Evolutionary conservation across 148 eudicot genomes (phyloP), one percentile per base, ranked within the genome.

Genomic region (Heliamphora exappendiculata): DNA sequence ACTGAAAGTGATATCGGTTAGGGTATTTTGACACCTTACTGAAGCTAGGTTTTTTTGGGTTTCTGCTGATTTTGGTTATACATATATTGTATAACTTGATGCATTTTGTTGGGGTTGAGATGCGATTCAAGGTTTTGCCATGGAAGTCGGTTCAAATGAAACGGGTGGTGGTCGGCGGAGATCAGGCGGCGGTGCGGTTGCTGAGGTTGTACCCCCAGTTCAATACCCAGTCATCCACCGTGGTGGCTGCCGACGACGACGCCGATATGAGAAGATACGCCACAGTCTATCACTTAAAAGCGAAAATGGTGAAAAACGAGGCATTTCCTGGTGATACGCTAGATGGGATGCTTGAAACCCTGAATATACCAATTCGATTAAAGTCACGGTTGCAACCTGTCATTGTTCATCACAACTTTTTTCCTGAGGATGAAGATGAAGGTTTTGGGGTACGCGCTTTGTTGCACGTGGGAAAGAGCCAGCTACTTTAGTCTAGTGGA

Each of bases 171-270:
- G 41, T 1, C 11, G 70, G n/a, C 49, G 3, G 11, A 16, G 17
- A 65, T 65, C 69, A 65, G 45, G 28, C 44, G n/a, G 26, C 4
- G 28, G 70, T 69, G 53, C 82, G 90, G 82, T 82, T 84, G 82
- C 88, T 90, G 79, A 92, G 85, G 82, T 87, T 86, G 87, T 88
- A 87, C n/a, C 98, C 98, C 98, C 98, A 95, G 42, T 92, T 95
- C 3, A 82, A 75, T 66, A 85, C 83, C 98, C 98, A 95, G 67
- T 91, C 93, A 24, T 82, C 86, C 5, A 89, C 88, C 83, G 93
- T 87, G 5, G 97, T 84, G 50, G 97, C 93, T 68, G 98, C 86
- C 31, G 98, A 79, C 44, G 98, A 95, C 9, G 96, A 89, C 44
- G 98, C 97, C 60, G 98, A 92, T 76, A 95, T 82, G 73, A 95